Base-by-base conservation (phyloP, 768 basidiomycete genomes). In the Termitomyces sp. region DNA sequence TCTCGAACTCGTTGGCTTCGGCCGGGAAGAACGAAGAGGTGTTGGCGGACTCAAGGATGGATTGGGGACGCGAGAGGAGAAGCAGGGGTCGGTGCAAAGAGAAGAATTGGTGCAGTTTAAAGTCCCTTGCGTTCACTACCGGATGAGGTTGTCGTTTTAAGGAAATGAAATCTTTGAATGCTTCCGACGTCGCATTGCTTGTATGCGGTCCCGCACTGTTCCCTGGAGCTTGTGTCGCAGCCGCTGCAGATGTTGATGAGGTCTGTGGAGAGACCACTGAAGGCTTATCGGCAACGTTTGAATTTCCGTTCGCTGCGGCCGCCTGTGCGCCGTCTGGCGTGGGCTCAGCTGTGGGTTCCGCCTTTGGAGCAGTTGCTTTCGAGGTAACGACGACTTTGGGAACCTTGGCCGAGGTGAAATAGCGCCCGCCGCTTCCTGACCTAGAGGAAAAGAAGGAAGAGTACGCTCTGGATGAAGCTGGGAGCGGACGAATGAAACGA, bases 71-170 rank as follows among this genome's bases (percentile, higher is more conserved):
- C 30, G 79, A 72, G 43, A 92, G 76, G 38, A 89, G 80, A 21
- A 92, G 80, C 2, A 93, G 76, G 1, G 91, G 91, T 12, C 91
- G 81, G 64, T 93, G 85, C 33, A 91, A 74, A 3, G 91, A 82
- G 72, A 94, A 93, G 71, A 94, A 93, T 53, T 89, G 87, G 66
- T 92, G 89, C 11, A 91, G 78, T 65, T 85, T 87, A 70, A 88
- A 84, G 62, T 89, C 88, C 60, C 85, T 82, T 11, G 85, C 67
- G 53, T 77, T 82, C 54, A 91, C 63, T 26, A 78, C 62, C 1
- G 85, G 86, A 61, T 89, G 86, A 11, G 72, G 61, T 33, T 51
- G 58, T 48, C 62, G 58, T 45, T 66, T 51, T 23, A 61, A 41
- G 28, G 48, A 28, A n/a, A 35, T 23, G n/a, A 51, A 42, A 19